Evolutionary conservation across 805 yeast species (phyloP).

Genomic region (Wickerhamomyces kurtzmanii): DNA sequence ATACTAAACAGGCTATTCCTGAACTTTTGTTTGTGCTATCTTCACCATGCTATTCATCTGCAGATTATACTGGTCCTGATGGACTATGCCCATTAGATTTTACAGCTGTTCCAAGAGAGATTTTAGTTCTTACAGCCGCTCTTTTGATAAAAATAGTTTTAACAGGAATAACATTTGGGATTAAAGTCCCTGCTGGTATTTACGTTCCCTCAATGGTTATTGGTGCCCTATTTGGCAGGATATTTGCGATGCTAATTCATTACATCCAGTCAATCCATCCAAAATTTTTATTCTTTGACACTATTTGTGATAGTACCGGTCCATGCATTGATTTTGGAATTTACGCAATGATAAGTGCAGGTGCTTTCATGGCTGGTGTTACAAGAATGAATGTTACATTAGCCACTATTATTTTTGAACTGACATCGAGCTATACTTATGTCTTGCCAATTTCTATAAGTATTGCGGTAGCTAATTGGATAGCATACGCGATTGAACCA

Average conservation of each 20-base stretch:
- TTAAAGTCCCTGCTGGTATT: conserved; percentile 50
- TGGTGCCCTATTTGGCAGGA: conserved; percentile 50
- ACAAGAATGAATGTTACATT: conserved; percentile 45
- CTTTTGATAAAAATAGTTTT: conserved; percentile 32
- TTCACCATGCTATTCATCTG: conserved; percentile 28
- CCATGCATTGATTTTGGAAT: conserved; percentile 37
- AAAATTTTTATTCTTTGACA: conserved; percentile 3
- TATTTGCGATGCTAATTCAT: conserved; percentile 34
- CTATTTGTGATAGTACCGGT: conserved; percentile 10
- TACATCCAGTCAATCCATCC: conserved; percentile 22
- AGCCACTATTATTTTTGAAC: conserved; percentile 40
- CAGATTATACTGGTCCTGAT: conserved; percentile 7
- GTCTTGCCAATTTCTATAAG: conserved; percentile 48
- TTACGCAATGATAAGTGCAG: conserved; percentile 45
- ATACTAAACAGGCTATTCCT: conserved; percentile 36
- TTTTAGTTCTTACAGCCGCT: conserved; percentile 27
- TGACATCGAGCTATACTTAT: conserved; percentile 46
- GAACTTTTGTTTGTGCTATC: conserved; percentile 41
- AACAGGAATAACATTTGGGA: conserved; percentile 45
- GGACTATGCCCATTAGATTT: conserved; percentile 18
- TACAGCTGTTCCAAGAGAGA: conserved; percentile 19
- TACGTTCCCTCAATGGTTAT: conserved; percentile 57
- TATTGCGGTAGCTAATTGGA: conserved; percentile 48
- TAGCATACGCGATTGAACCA: conserved; percentile 41
- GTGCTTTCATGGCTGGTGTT: conserved; percentile 48